Conservation (phyloP, 257 asterid species). For the Capsicum pubescens region DNA sequence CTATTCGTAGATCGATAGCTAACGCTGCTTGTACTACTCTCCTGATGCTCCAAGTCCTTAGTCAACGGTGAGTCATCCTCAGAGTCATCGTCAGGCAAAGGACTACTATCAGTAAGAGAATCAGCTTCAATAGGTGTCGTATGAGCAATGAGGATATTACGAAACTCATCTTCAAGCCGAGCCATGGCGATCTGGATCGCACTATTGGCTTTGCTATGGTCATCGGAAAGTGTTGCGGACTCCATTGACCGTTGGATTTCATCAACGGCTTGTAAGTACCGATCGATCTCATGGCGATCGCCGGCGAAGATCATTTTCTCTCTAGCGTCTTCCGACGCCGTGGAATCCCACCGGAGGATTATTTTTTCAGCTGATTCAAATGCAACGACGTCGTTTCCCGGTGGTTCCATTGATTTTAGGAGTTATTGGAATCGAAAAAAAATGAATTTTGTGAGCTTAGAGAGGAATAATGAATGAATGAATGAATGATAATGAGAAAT, state of each 20-base stretch:
- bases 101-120: conserved; percentile 47
- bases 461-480: neutral
- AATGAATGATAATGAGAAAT: neutral
- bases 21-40: conserved; percentile 58
- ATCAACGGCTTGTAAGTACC: conserved; percentile 80
- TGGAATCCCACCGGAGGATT: conserved; percentile 87
- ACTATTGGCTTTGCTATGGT: conserved; percentile 44
- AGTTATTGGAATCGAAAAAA: neutral
- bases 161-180: conserved; percentile 93
- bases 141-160: conserved; percentile 69
- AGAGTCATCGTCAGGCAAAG: conserved; percentile 18
- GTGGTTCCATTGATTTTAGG: conserved; percentile 60
- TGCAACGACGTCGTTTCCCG: conserved; percentile 45
- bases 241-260: conserved; percentile 65
- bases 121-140: conserved; percentile 70
- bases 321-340: conserved; percentile 71
- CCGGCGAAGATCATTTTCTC: conserved; percentile 77
- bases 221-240: conserved; percentile 51
- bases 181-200: conserved; percentile 95
- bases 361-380: conserved; percentile 58
- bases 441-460: neutral
- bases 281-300: conserved; percentile 78
- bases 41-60: conserved; percentile 67
- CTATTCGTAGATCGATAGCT: conserved; percentile 63
- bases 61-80: conserved; percentile 50